phyloP scores from a whole-genome alignment of 176 grass and related monocot species.

The Carex scoparia region DNA sequence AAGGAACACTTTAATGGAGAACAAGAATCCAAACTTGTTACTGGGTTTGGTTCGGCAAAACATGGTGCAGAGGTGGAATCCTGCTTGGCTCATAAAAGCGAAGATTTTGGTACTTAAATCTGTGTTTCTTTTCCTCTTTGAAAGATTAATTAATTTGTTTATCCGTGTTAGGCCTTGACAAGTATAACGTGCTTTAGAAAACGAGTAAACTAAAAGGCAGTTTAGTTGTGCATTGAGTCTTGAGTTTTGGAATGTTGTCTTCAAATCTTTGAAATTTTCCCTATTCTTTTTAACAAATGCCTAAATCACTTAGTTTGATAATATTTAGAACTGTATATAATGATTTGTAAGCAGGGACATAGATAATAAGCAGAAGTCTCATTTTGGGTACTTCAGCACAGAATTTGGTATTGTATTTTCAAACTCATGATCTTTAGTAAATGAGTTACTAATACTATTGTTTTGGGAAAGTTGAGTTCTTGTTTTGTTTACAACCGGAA shows the following conservation, averaged over 20 bases:
- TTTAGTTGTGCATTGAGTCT: not conserved
- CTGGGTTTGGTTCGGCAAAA: slow-evolving; percentile 31
- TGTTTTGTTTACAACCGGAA: not conserved
- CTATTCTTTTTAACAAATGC: not conserved
- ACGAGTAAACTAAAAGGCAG: not conserved
- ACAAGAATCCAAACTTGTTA: slow-evolving; percentile 29
- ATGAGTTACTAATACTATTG: not conserved
- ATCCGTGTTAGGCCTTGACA: not conserved
- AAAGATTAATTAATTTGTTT: not conserved
- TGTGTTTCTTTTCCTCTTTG: not conserved
- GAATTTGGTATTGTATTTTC: not conserved
- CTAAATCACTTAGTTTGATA: not conserved
- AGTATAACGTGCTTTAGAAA: not conserved
- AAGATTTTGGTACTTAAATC: slow-evolving; percentile 45
- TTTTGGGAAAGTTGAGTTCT: slow-evolving; percentile 1
- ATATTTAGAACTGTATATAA: not conserved
- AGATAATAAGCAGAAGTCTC: not conserved
- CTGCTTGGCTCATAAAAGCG: slow-evolving; percentile 30
- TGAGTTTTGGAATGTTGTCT: not conserved
- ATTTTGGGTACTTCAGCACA: slow-evolving; percentile 1
- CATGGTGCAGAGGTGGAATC: slow-evolving; percentile 27
- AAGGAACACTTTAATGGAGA: slow-evolving; percentile 33
- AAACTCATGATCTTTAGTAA: not conserved
- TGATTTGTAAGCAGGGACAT: not conserved
- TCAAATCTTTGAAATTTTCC: not conserved